Evolutionary conservation across 1,139 yeast species (phyloP).

Genomic region (Suhomyces atakaporum): DNA sequence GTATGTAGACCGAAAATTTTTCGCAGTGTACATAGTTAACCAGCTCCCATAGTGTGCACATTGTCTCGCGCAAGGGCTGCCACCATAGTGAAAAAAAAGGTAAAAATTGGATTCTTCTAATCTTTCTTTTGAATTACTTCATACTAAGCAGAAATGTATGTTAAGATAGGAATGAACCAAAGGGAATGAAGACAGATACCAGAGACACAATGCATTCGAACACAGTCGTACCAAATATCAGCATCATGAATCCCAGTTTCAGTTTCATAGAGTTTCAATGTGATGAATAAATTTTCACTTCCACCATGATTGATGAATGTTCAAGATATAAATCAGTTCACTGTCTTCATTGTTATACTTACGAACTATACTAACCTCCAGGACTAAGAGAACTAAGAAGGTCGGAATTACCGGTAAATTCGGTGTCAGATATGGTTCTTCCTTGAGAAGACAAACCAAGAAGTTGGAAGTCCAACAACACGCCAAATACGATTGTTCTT

Average conservation of each 20-base stretch:
- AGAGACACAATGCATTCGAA: too few species aligned
- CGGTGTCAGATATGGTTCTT: conserved; percentile 99
- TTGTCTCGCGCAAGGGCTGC: conserved; percentile 4
- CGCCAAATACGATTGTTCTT: conserved; percentile 97
- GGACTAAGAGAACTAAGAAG: conserved; percentile 99
- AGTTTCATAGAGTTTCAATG: too few species aligned
- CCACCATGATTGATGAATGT: too few species aligned
- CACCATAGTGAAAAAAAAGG: conserved; percentile 12
- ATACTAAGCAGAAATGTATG: conserved; percentile 21
- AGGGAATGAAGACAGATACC: neutral
- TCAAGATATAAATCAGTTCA: too few species aligned
- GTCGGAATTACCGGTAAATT: conserved; percentile 99
- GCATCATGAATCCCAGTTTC: too few species aligned
- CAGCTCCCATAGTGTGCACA: conserved; percentile 8
- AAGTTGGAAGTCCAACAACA: conserved; percentile 99
- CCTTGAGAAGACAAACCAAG: conserved; percentile 99
- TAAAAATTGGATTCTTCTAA: conserved; percentile 10
- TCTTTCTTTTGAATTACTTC: conserved; percentile 15
- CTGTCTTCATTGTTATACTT: too few species aligned
- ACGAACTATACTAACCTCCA: conserved; percentile 40
- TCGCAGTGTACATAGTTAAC: conserved; percentile 3
- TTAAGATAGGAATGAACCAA: conserved; percentile 8
- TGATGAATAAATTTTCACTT: too few species aligned
- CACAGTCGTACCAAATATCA: too few species aligned
- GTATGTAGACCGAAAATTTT: conserved; percentile 7